phyloP scores from a whole-genome alignment of 2,329 filamentous ascomycete species.

The Periglandula ipomoeae region DNA sequence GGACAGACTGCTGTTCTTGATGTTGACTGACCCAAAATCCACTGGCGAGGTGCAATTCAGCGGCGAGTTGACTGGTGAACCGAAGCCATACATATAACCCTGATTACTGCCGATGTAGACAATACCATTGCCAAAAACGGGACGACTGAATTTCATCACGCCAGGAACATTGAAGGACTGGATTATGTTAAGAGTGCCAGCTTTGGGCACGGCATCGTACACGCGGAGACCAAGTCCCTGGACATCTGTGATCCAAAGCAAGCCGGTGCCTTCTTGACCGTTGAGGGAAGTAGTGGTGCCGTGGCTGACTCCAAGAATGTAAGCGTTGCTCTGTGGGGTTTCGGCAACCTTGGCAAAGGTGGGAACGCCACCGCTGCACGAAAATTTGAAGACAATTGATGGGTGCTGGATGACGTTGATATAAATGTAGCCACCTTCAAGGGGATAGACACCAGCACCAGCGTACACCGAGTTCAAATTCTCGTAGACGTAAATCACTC shows the following conservation, averaged over 20 bases:
- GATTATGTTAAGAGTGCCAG: constrained; percentile 36
- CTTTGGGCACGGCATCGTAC: constrained; percentile 41
- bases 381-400: constrained; percentile 49
- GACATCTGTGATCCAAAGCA: constrained; percentile 48
- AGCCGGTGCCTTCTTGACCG: constrained; percentile 42
- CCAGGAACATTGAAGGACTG: constrained; percentile 42
- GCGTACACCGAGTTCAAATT: constrained; percentile 36
- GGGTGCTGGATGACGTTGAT: constrained; percentile 43
- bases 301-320: constrained; percentile 46
- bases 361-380: constrained; percentile 39
- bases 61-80: constrained; percentile 43
- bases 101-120: constrained; percentile 43
- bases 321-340: constrained; percentile 38
- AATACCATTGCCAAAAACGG: constrained; percentile 47
- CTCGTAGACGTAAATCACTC: constrained; percentile 35
- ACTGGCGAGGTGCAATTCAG: constrained; percentile 43
- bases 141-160: constrained; percentile 46
- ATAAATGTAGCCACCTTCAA: constrained; percentile 40
- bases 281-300: constrained; percentile 47
- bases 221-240: constrained; percentile 42
- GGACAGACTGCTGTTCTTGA: constrained; percentile 22
- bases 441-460: constrained; percentile 36
- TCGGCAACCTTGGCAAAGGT: constrained; percentile 45
- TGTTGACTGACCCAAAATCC: constrained; percentile 36
- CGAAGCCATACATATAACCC: constrained; percentile 46